A percentile compares a stretch with the other conserved stretches of the same genome.
Conservation (phyloP, 257 asterid genomes). For the Salvia rosmarinus region DNA sequence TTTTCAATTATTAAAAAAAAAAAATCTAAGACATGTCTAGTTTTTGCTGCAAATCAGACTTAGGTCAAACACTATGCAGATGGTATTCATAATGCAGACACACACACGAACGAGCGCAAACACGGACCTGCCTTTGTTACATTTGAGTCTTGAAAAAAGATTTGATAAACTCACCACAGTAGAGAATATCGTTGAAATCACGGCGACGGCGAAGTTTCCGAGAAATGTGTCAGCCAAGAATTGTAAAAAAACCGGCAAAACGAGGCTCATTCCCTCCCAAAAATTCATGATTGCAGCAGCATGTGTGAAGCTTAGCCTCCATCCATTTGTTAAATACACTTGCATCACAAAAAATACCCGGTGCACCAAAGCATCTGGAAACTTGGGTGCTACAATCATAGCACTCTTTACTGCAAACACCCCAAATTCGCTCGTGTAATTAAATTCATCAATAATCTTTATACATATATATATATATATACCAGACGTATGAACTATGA, state of each 20-base stretch:
- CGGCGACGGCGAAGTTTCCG: slow-evolving; percentile 48
- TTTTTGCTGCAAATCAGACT: no score
- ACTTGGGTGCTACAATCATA: not conserved
- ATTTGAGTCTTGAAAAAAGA: no score
- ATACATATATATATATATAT: not conserved
- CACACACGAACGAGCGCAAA: no score
- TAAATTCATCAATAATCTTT: not conserved
- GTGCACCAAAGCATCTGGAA: slow-evolving; percentile 24
- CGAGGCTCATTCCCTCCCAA: slow-evolving; percentile 47
- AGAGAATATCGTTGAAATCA: slow-evolving; percentile 49
- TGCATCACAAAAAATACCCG: slow-evolving; percentile 63
- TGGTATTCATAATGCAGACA: no score
- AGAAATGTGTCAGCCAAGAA: slow-evolving; percentile 44
- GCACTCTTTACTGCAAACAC: not conserved
- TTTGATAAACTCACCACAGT: slow-evolving; percentile 23
- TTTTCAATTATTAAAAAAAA: no score
- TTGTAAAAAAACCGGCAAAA: slow-evolving; percentile 45
- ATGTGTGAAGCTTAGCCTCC: slow-evolving; percentile 59
- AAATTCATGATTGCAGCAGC: slow-evolving; percentile 66
- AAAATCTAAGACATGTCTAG: no score
- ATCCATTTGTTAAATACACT: slow-evolving; percentile 58
- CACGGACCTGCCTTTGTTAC: no score
- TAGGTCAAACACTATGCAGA: no score
- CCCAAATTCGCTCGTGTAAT: no score
- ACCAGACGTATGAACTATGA: no score